Base-by-base conservation (phyloP, 768 basidiomycete genomes). In the Melanogaster broomeanus region DNA sequence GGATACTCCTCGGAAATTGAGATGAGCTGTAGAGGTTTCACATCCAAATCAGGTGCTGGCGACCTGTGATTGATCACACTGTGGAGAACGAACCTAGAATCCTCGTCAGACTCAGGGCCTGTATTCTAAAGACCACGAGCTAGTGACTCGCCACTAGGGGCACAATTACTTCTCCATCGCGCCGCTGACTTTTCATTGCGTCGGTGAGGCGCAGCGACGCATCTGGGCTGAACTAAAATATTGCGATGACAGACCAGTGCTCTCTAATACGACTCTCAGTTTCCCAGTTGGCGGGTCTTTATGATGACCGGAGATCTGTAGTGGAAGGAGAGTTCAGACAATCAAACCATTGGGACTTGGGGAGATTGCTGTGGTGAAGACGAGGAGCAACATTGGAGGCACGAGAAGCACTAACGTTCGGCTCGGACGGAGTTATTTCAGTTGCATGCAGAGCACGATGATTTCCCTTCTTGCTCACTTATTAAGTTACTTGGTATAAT, bases 141-240 rank as follows among this genome's bases (percentile, higher is more conserved):
- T n/a, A n/a, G n/a, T n/a, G n/a, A n/a, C n/a, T n/a, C n/a, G n/a
- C n/a, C n/a, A n/a, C 91, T 3, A 85, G 92, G 25, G 93, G 93
- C 3, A 89, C 90, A 28, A 69, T 81, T 52, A 70, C 76, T 7
- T 72, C 74, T 0, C 84, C 93, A 2, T 80, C 80, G 16, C 93
- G n/a, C 94, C 0, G 55, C 62, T 4, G 75, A 75, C 12, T 98
- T 94, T n/a, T 66, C 61, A 74, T 49, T 56, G 63, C 2, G 85
- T 78, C 11, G 73, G 77, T 54, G 82, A 87, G 27, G 78, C 84
- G 1, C 79, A 93, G 50, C 79, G 80, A 28, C 83, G 93, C 33
- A 90, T 98, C 70, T 97, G 96, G 93, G 91, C 91, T 2, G 84
- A 87, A 45, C 83, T 98, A 58, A 99, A 99, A 73, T 95, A 96